phyloP scores from a whole-genome alignment of 495 filamentous ascomycete genomes.

The Aspergillus cavernicola region DNA sequence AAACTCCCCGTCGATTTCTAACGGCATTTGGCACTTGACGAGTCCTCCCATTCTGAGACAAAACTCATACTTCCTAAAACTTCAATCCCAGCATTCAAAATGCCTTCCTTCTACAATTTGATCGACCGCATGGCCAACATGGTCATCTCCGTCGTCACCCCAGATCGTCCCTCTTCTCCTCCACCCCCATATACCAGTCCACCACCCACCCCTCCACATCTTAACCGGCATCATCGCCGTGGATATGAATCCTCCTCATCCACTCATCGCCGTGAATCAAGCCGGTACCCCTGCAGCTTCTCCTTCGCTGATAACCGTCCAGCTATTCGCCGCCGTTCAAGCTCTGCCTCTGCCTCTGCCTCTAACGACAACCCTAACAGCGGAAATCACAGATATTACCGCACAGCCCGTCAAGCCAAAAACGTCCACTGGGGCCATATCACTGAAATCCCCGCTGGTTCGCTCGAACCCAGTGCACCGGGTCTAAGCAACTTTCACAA shows the following conservation, averaged over 20 bases:
- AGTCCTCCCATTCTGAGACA: not conserved
- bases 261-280: not conserved
- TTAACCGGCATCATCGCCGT: not conserved
- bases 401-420: not conserved
- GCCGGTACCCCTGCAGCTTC: not conserved
- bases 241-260: not conserved
- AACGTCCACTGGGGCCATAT: constrained; percentile 16
- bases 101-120: not conserved
- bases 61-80: not conserved
- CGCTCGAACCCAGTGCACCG: not conserved
- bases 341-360: not conserved
- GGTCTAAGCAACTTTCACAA: not conserved
- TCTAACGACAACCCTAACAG: not conserved
- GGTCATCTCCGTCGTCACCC: not conserved
- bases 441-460: not conserved
- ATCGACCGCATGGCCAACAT: constrained; percentile 2
- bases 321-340: not conserved
- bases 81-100: not conserved
- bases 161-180: not conserved
- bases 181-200: not conserved
- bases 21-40: not conserved
- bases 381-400: not conserved
- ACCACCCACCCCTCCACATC: not conserved
- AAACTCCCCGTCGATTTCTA: not conserved
- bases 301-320: not conserved